A percentile compares a stretch with the other conserved stretches of the same genome.
These are phyloP conservation scores for Daldinia sp. DNA, from an alignment of 2,329 filamentous ascomycete species.

Conservation along the genomic window DNA sequence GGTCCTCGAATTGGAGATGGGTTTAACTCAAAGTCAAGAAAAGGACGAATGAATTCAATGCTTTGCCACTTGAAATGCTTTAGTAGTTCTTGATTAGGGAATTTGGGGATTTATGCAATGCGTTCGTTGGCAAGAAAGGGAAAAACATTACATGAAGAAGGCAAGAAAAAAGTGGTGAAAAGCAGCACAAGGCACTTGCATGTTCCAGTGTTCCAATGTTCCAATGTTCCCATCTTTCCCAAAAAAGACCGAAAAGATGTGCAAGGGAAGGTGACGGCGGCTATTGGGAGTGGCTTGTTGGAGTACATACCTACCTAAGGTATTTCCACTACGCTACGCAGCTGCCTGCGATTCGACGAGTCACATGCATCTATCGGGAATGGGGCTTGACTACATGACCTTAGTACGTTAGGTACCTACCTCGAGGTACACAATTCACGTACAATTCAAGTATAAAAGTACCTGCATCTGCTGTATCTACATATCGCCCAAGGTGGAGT, in stretches of 20 bases:
- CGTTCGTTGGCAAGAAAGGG: background rate
- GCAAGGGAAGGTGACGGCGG: constrained; percentile 38
- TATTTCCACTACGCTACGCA: constrained; percentile 44
- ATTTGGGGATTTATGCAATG: constrained; percentile 8
- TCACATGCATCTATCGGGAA: constrained; percentile 10
- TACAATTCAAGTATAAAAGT: background rate
- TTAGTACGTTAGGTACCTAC: too few relatives aligned
- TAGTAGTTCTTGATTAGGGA: background rate
- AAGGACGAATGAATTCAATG: constrained; percentile 16
- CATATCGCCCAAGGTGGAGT: constrained; percentile 15
- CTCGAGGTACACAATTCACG: too few relatives aligned
- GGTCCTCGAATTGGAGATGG: constrained; percentile 11
- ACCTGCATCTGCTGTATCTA: too few relatives aligned
- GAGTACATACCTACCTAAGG: too few relatives aligned
- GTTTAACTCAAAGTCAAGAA: too few relatives aligned
- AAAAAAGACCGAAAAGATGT: constrained; percentile 27
- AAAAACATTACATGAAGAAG: constrained; percentile 2
- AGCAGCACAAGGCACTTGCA: constrained; percentile 27
- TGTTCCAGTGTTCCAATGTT: constrained; percentile 13
- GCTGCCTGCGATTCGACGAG: constrained; percentile 44
- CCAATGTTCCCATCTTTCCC: background rate
- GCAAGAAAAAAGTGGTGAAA: constrained; percentile 26
- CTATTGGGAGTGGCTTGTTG: too few relatives aligned
- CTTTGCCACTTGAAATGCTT: too few relatives aligned
- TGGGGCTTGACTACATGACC: constrained; percentile 4